Evolutionary conservation across 345 rosid species (phyloP), one percentile per base, ranked within the genome.

Genomic region (Passiflora organensis): DNA sequence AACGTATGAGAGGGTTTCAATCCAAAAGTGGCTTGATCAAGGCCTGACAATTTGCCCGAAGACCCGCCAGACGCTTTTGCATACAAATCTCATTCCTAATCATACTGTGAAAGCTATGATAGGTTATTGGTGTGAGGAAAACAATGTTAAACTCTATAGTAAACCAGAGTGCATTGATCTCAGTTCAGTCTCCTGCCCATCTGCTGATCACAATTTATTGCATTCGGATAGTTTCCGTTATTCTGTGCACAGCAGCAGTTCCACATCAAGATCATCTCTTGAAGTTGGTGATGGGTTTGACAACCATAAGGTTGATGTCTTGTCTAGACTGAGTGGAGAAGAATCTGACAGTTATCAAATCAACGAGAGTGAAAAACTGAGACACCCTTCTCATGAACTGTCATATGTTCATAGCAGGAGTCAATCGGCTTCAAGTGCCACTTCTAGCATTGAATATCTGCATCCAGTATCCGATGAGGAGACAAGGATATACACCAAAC

Each of bases 21-120:
- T 91, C 55, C 90, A 82, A 76, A 88, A 75, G 59, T 91, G 96
- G 98, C 77, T 91, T 65, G 91, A 81, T 66, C 72, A 74, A 6
- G 90, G 95, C 53, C 66, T 91, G 64, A 76, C 53, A 14, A 60
- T 86, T 72, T 91, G 98, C 76, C 98, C 98, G 8, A 86, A 76
- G 82, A 86, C 98, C 47, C 76, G 72, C 43, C 84, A 80, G 66
- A 67, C 58, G 37, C 85, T 91, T 39, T 32, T 68, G 15, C 95
- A 91, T 68, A 72, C 75, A 65, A 81, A 88, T 76, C 80, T 91
- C 68, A 88, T 86, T 66, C 88, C 98, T n/a, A 91, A 91, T 66
- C 78, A 82, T 77, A 91, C 80, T 19, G 96, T 91, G 69, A 91
- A 88, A 69, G 95, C 86, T 68, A 84, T 88, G 95, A 87, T 84